These are phyloP conservation scores for Ceratocystiopsis sp. DNA, from an alignment of 2,329 filamentous ascomycete species.

Conservation along the genomic window DNA sequence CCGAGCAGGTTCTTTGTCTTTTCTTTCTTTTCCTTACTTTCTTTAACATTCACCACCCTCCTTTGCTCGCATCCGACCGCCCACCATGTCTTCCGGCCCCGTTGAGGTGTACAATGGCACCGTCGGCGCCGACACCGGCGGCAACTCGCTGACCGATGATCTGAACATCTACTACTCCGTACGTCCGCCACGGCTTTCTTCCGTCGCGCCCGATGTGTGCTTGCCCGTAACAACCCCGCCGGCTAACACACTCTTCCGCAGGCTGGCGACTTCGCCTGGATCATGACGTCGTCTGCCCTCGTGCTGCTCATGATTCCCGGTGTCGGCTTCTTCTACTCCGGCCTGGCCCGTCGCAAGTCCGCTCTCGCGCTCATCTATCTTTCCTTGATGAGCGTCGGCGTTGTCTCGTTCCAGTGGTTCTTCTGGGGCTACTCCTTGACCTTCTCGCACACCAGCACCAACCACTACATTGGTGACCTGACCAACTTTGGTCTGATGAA, in stretches of 20 bases:
- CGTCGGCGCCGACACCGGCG: constrained; percentile 27
- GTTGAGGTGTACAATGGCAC: constrained; percentile 31
- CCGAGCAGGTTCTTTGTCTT: neutral
- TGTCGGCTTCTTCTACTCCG: constrained; percentile 89
- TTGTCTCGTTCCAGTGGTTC: constrained; percentile 85
- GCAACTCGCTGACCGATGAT: constrained; percentile 43
- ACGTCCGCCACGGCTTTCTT: too few species aligned
- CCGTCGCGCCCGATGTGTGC: too few species aligned
- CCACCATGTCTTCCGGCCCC: constrained; percentile 10
- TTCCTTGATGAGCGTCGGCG: constrained; percentile 61
- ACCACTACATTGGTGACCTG: constrained; percentile 62
- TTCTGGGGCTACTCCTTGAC: constrained; percentile 85
- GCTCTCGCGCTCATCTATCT: constrained; percentile 76
- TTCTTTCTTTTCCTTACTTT: neutral
- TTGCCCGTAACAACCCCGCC: too few species aligned
- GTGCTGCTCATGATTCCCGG: constrained; percentile 88
- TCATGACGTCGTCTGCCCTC: constrained; percentile 64
- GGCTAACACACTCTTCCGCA: too few species aligned
- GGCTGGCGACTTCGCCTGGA: constrained; percentile 71
- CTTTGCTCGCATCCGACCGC: neutral
- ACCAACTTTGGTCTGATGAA: constrained; percentile 67
- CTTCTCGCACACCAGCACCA: constrained; percentile 59
- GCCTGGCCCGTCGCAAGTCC: constrained; percentile 75
- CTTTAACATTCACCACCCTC: neutral
- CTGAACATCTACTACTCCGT: constrained; percentile 62